Evolutionary conservation across 2,329 filamentous ascomycete genomes (phyloP), one percentile per base, ranked within the genome.

Genomic region (Cytospora piceicola): DNA sequence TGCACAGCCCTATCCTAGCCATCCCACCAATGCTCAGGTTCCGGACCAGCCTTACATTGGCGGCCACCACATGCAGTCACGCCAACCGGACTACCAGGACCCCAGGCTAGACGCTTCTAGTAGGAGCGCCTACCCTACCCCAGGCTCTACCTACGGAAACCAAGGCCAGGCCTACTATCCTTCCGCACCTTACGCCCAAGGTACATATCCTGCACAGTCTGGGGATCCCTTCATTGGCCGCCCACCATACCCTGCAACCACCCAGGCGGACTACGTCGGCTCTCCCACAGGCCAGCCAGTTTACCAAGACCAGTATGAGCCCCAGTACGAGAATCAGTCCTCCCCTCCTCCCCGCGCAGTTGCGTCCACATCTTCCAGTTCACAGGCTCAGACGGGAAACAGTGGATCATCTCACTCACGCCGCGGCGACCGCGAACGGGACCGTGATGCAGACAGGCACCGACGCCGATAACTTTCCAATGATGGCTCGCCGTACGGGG

Each of bases 151-250:
- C 32, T 68, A 66, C 32, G 22, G 24, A 49, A n/a, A 20, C 12
- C 59, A 27, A 58, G 11, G 55, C 46, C 63, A 65, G 39, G 32
- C 32, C 55, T 80, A 77, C 66, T 71, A 77, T 34, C 71, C 74
- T 39, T 71, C 74, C 42, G 63, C 73, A 59, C 67, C 73, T 51
- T 59, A 63, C 24, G 17, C 52, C 51, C 60, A 60, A 42, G 72
- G 72, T 67, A 73, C 77, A 42, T 79, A 79, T 68, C 71, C 75
- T 61, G 73, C 77, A 70, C 83, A 83, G 72, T 79, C 83, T 67
- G 74, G 78, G 73, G 85, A 87, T 74, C 78, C 84, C 55, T 82
- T 82, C 69, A 85, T 83, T 71, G 84, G 84, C 78, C 85, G 85
- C 81, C 82, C 82, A 83, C 53, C 60, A n/a, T 88, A 84, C 78